Evolutionary conservation across 495 filamentous ascomycete genomes (phyloP).

Genomic region (Staphylotrichum tortipilum): DNA sequence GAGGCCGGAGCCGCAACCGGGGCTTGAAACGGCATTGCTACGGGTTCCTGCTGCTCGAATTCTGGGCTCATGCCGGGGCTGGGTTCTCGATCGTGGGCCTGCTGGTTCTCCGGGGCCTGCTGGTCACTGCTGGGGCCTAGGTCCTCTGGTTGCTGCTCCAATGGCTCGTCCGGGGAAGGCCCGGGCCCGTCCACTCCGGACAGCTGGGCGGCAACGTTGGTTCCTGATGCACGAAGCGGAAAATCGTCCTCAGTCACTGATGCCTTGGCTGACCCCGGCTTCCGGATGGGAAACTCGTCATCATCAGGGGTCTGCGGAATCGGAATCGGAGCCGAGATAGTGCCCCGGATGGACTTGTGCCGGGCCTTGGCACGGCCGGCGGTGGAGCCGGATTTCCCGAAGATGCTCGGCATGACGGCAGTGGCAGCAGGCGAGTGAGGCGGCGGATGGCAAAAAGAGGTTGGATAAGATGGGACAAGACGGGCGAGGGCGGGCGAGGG

Average conservation of each 20-base stretch:
- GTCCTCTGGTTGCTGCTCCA: neutral
- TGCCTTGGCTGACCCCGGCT: conserved; percentile 27
- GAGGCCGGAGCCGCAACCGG: neutral
- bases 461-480: neutral
- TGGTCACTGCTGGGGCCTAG: neutral
- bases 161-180: conserved; percentile 17
- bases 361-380: conserved; percentile 33
- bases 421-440: neutral
- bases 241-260: conserved; percentile 31
- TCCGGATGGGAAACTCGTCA: conserved; percentile 43
- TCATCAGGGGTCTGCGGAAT: conserved; percentile 30
- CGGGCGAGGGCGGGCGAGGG: conserved; percentile 1
- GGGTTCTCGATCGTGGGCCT: neutral
- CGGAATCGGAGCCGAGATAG: conserved; percentile 45
- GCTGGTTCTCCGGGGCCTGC: neutral
- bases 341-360: conserved; percentile 38
- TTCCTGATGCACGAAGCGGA: conserved; percentile 31
- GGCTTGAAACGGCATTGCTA: neutral
- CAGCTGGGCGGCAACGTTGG: conserved; percentile 27
- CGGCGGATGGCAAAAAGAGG: neutral
- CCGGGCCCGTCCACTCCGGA: conserved; percentile 18
- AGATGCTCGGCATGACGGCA: conserved; percentile 27
- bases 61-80: neutral
- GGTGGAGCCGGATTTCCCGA: conserved; percentile 30
- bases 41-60: neutral